Conservation (phyloP, 1,284 basidiomycete genomes). For the Ceratobasidium sp. region DNA sequence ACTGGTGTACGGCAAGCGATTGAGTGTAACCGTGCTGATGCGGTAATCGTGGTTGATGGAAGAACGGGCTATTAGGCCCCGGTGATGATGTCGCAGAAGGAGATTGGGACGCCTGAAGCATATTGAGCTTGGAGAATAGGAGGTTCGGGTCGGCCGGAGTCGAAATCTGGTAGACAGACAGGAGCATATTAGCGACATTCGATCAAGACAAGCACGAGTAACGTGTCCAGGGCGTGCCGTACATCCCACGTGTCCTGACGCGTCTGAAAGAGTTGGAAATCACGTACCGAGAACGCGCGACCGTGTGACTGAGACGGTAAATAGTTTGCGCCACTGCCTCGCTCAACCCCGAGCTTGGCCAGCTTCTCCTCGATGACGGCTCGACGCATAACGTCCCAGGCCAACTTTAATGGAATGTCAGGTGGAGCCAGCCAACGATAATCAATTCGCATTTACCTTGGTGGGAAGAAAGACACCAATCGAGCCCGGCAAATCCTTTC, state of each 20-base stretch:
- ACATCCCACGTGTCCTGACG: background rate
- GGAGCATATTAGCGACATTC: conserved; percentile 4
- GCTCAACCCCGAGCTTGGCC: conserved; percentile 75
- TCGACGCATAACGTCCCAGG: conserved; percentile 74
- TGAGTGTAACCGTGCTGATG: conserved; percentile 34
- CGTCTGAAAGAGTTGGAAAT: conserved; percentile 31
- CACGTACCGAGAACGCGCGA: conserved; percentile 75
- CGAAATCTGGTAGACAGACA: conserved; percentile 64
- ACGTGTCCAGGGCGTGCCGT: conserved; percentile 3
- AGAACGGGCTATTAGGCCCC: conserved; percentile 32
- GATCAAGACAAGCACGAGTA: background rate
- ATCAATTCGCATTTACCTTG: conserved; percentile 58
- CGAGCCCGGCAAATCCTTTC: conserved; percentile 61
- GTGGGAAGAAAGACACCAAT: conserved; percentile 83
- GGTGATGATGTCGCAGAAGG: conserved; percentile 20
- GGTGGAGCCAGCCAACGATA: background rate
- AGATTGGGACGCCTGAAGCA: conserved; percentile 74
- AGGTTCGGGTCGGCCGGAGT: conserved; percentile 82
- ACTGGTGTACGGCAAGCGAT: conserved; percentile 10
- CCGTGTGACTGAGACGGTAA: conserved; percentile 63
- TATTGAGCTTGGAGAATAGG: conserved; percentile 79
- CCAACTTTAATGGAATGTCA: conserved; percentile 53
- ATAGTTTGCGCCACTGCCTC: conserved; percentile 49
- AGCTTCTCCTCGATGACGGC: conserved; percentile 77
- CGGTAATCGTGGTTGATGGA: conserved; percentile 25